These are phyloP conservation scores for Saturnispora mendoncae DNA, from an alignment of 805 yeast species.

Conservation along the genomic window DNA sequence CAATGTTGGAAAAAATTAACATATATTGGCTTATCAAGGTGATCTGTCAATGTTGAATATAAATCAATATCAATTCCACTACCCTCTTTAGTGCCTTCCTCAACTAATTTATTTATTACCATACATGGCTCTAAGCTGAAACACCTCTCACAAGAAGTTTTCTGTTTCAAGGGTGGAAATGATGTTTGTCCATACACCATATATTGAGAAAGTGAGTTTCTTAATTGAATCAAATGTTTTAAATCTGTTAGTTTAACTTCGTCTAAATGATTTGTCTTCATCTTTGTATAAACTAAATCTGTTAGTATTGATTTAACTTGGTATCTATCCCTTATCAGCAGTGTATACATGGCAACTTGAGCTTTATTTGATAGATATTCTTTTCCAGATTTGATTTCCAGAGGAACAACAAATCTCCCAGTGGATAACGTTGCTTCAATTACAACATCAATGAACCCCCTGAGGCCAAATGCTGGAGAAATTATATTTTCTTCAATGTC, in stretches of 20 bases:
- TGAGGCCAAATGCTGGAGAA: slow-evolving; percentile 84
- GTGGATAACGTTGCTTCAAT: slow-evolving; percentile 45
- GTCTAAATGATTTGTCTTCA: slow-evolving; percentile 33
- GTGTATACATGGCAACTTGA: slow-evolving; percentile 74
- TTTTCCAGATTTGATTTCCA: slow-evolving; percentile 86
- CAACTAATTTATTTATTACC: slow-evolving; percentile 52
- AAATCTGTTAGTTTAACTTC: slow-evolving; percentile 49
- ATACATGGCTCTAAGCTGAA: slow-evolving; percentile 49
- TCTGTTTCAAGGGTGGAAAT: slow-evolving; percentile 46
- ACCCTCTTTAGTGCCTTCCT: slow-evolving; percentile 45
- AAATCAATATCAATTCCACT: slow-evolving; percentile 44
- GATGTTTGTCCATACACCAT: slow-evolving; percentile 41
- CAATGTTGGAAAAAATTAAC: slow-evolving; percentile 57
- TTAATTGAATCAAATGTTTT: slow-evolving; percentile 55
- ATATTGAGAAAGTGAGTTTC: slow-evolving; percentile 61
- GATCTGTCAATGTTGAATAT: slow-evolving; percentile 42
- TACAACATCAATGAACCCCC: slow-evolving; percentile 87
- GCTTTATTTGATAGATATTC: slow-evolving; percentile 67
- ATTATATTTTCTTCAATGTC: slow-evolving; percentile 88
- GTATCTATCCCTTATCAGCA: slow-evolving; percentile 73
- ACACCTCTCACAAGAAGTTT: slow-evolving; percentile 55
- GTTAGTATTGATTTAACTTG: slow-evolving; percentile 56
- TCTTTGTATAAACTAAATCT: slow-evolving; percentile 66
- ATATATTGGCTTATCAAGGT: slow-evolving; percentile 33
- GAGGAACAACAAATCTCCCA: slow-evolving; percentile 54